Conservation (phyloP, 2,329 filamentous ascomycete species). For the Aspergillus candidus region DNA sequence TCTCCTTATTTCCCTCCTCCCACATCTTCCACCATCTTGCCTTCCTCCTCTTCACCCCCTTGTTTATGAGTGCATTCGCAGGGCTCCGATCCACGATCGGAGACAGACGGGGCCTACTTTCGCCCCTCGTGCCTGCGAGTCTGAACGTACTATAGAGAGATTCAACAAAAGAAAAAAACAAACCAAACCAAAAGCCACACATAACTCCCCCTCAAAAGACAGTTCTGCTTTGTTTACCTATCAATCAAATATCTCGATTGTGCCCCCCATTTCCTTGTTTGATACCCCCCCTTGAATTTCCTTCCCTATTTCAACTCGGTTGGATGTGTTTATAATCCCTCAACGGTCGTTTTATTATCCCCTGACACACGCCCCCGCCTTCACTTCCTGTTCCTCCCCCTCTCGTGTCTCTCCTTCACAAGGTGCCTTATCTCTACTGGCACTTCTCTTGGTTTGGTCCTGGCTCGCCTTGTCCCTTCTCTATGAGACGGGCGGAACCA, state of each 20-base stretch:
- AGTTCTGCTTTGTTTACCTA: constrained; percentile 1
- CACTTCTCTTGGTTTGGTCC: neutral
- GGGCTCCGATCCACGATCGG: neutral
- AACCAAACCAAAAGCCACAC: constrained; percentile 15
- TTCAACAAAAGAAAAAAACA: constrained; percentile 17
- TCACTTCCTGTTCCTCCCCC: constrained; percentile 13
- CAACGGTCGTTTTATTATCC: constrained; percentile 2
- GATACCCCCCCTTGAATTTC: constrained; percentile 6
- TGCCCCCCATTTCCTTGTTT: constrained; percentile 7
- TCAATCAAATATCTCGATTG: neutral
- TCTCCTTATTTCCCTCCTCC: constrained; percentile 1
- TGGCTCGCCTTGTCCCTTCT: neutral
- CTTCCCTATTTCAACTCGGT: constrained; percentile 3
- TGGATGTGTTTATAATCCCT: constrained; percentile 3
- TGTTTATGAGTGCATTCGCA: constrained; percentile 7
- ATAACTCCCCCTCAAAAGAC: constrained; percentile 2
- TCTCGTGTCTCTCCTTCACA: constrained; percentile 11
- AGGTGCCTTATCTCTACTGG: neutral
- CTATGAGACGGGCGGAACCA: neutral
- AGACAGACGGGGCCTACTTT: constrained; percentile 24
- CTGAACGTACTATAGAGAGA: constrained; percentile 19
- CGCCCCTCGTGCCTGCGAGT: constrained; percentile 17
- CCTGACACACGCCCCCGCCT: neutral
- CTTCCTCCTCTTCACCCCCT: constrained; percentile 1
- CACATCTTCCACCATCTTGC: neutral